phyloP scores from a whole-genome alignment of 441 rosid genomes.

The Euphorbia schlechtendalii region DNA sequence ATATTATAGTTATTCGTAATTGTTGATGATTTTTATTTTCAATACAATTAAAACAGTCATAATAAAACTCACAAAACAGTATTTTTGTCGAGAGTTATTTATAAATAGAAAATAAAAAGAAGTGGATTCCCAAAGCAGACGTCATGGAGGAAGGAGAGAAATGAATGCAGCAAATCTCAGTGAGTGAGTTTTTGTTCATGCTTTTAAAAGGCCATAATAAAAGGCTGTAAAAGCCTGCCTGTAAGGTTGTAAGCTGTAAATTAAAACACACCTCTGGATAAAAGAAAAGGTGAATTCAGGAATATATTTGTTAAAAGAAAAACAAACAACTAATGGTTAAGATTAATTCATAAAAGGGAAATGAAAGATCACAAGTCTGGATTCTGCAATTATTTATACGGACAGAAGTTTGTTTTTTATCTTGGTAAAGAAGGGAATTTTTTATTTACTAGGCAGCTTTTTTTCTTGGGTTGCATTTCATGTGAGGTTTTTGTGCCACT shows the following conservation, averaged over 20 bases:
- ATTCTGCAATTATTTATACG: not conserved
- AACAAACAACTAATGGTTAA: too few relatives aligned
- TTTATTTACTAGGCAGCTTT: too few relatives aligned
- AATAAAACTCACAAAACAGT: too few relatives aligned
- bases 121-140: conserved; percentile 35
- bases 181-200: conserved; percentile 10
- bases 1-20: too few relatives aligned
- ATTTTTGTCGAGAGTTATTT: too few relatives aligned
- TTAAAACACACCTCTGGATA: not conserved
- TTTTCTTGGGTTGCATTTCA: too few relatives aligned
- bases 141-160: conserved; percentile 27
- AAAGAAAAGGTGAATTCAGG: not conserved
- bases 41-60: too few relatives aligned
- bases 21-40: too few relatives aligned
- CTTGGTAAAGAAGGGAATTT: not conserved
- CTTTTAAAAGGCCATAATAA: conserved; percentile 11
- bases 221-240: conserved; percentile 17
- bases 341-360: conserved; percentile 7
- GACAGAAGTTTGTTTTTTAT: not conserved
- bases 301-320: too few relatives aligned
- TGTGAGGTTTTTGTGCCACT: too few relatives aligned
- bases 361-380: not conserved
- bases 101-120: not conserved
- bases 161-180: conserved; percentile 38
- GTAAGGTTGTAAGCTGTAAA: not conserved